phyloP scores from a whole-genome alignment of 192 early-diverging fungal species.

The Jimgerdemannia lactiflua region DNA sequence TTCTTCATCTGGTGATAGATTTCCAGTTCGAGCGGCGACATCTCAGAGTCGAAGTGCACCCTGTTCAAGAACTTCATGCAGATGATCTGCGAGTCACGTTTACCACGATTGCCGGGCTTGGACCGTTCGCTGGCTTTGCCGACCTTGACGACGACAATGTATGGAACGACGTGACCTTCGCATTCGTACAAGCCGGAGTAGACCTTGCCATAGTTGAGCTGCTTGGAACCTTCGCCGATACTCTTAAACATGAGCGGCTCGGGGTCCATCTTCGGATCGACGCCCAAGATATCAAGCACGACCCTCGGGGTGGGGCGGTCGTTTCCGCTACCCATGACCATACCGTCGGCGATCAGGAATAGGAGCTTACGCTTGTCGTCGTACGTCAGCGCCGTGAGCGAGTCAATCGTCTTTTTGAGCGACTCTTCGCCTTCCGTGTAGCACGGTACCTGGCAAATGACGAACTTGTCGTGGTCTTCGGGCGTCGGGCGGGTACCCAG shows the following conservation, averaged over 20 bases:
- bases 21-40: slow-evolving; percentile 94
- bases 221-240: slow-evolving; percentile 88
- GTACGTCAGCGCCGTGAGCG: slow-evolving; percentile 73
- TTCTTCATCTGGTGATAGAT: slow-evolving; percentile 97
- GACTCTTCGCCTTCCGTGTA: slow-evolving; percentile 93
- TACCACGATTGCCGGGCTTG: slow-evolving; percentile 95
- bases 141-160: slow-evolving; percentile 92
- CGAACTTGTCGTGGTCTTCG: slow-evolving; percentile 95
- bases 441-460: slow-evolving; percentile 94
- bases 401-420: slow-evolving; percentile 81
- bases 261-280: slow-evolving; percentile 75
- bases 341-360: slow-evolving; percentile 89
- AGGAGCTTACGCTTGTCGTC: slow-evolving; percentile 89
- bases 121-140: slow-evolving; percentile 83
- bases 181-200: slow-evolving; percentile 95
- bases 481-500: slow-evolving; percentile 68
- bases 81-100: slow-evolving; percentile 97
- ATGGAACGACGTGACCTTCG: slow-evolving; percentile 90
- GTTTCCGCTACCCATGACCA: slow-evolving; percentile 97
- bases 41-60: slow-evolving; percentile 87
- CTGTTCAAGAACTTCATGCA: slow-evolving; percentile 91
- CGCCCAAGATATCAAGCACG: slow-evolving; percentile 87
- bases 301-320: slow-evolving; percentile 94
- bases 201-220: slow-evolving; percentile 94
- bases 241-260: slow-evolving; percentile 84